Conservation (phyloP, 2,329 filamentous ascomycete species). For the Thielaviopsis euricoi region DNA sequence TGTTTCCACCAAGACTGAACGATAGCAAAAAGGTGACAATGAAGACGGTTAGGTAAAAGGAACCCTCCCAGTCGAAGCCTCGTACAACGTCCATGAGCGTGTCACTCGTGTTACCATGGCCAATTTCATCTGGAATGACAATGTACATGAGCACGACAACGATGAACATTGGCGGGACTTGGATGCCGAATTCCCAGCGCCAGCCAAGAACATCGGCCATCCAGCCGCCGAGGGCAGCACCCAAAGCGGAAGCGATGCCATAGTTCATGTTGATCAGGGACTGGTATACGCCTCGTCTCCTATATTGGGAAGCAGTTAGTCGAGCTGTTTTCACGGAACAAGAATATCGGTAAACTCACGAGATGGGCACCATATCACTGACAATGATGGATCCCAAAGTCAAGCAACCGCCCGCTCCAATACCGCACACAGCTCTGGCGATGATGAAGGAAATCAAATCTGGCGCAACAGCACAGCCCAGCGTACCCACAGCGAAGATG, state of each 20-base stretch:
- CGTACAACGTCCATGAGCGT: slow-evolving; percentile 31
- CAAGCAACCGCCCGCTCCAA: slow-evolving; percentile 57
- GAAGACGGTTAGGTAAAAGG: slow-evolving; percentile 32
- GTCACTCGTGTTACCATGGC: slow-evolving; percentile 28
- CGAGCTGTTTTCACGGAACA: neutral
- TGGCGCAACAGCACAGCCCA: slow-evolving; percentile 51
- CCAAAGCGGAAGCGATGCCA: slow-evolving; percentile 39
- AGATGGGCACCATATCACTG: slow-evolving; percentile 58
- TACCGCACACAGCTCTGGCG: slow-evolving; percentile 52
- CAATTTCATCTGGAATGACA: slow-evolving; percentile 36
- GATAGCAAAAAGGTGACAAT: slow-evolving; percentile 43
- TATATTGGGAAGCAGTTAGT: slow-evolving; percentile 13
- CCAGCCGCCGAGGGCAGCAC: slow-evolving; percentile 52
- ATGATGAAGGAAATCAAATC: slow-evolving; percentile 55
- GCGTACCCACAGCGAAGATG: slow-evolving; percentile 47
- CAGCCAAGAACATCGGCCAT: slow-evolving; percentile 56
- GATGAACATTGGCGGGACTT: slow-evolving; percentile 34
- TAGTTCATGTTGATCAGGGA: slow-evolving; percentile 52
- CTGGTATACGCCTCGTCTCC: slow-evolving; percentile 51
- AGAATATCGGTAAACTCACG: slow-evolving; percentile 26
- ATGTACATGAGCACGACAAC: slow-evolving; percentile 28
- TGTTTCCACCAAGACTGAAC: slow-evolving; percentile 46
- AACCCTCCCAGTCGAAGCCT: slow-evolving; percentile 41
- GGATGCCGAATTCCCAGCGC: slow-evolving; percentile 55
- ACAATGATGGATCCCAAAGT: slow-evolving; percentile 55